These are phyloP conservation scores for Leptographium galeiforme DNA, from an alignment of 2,329 filamentous ascomycete species.

Conservation along the genomic window DNA sequence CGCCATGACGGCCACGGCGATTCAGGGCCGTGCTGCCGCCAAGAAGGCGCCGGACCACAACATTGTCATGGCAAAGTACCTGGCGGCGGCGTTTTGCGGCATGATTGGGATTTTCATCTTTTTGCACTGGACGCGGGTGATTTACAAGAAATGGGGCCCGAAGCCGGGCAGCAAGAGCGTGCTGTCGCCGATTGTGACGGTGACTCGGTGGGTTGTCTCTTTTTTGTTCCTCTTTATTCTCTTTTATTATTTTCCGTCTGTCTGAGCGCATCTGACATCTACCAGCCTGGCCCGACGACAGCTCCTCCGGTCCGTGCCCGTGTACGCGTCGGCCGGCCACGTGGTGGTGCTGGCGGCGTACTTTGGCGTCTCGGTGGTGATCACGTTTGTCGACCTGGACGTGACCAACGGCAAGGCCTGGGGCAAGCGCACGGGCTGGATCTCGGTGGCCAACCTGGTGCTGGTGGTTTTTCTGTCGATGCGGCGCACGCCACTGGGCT, in stretches of 20 bases:
- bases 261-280: no score
- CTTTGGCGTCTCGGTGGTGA: not conserved
- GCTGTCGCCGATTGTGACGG: not conserved
- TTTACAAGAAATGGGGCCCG: not conserved
- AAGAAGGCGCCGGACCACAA: not conserved
- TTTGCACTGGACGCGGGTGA: not conserved
- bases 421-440: constrained; percentile 8
- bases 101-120: not conserved
- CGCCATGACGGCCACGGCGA: no score
- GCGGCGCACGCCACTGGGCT: constrained; percentile 33
- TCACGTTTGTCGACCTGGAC: not conserved
- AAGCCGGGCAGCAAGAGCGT: not conserved
- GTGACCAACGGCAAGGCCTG: not conserved
- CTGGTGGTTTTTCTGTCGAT: constrained; percentile 32
- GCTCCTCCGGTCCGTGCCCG: not conserved
- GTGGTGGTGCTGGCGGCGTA: not conserved
- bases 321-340: not conserved
- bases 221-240: no score
- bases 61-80: not conserved
- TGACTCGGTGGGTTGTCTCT: not conserved
- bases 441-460: constrained; percentile 29
- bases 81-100: not conserved
- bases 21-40: no score
- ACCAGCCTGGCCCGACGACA: not conserved
- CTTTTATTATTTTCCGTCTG: no score